Base-by-base conservation (phyloP, 2,329 filamentous ascomycete genomes). In the Colletotrichum liaoningense region DNA sequence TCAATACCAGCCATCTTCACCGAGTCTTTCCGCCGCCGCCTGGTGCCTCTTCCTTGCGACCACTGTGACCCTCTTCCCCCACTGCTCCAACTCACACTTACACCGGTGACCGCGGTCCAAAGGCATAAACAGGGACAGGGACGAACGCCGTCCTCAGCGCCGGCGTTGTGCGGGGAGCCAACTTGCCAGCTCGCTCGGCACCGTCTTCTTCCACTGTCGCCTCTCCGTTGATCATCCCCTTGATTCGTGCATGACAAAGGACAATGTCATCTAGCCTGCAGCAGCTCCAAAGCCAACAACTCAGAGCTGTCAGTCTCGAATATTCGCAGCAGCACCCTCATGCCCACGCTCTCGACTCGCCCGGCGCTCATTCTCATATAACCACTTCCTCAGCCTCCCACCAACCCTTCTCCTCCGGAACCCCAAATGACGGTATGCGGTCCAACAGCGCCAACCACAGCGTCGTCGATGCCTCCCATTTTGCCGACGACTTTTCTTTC, bases 401-500 rank as follows among this genome's bases (percentile, higher is more conserved):
- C 33, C 69, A 75, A 6, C 38, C 74, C 30, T 74, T 70, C 55
- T 69, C 64, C 56, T 57, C 73, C 24, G 66, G 77, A 77, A 74
- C 79, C 79, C 59, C 75, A 78, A 71, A 81, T 82, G 68, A 74
- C 79, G 60, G 77, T 79, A 69, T 81, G 67, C 81, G 73, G 75
- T 83, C 67, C 81, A 84, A 60, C 67, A 69, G 76, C 79, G 79
- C 52, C 81, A 82, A 78, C 79, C 81, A 69, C 76, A 85, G 75
- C 75, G 77, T 86, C 77, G 85, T 88, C 77, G 85, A 88, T 75
- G 77, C 83, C 42, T 80, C 85, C 19, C 86, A 87, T 63, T 91
- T 90, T 77, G 60, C 71, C 55, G 82, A 83, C 74, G 86, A 89
- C 74, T 90, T 90, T 77, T 81, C 86, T 26, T 90, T 89, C 76